Percentiles rank a stretch among this genome's conserved stretches.
Conservation (phyloP, 2,329 filamentous ascomycete species). For the Colletotrichum salicis region DNA sequence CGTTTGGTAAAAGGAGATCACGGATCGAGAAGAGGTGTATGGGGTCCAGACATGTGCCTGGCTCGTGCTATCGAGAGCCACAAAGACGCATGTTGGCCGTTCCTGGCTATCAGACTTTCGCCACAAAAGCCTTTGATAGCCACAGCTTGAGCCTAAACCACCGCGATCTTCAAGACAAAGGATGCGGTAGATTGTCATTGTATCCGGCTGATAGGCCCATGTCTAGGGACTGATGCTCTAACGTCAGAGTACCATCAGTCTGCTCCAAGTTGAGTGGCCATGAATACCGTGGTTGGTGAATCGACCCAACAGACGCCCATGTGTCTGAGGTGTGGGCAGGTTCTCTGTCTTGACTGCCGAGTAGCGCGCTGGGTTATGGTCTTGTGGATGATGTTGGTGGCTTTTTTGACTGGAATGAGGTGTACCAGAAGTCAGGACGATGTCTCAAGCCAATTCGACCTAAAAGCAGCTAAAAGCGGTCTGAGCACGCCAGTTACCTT, state of each 20-base stretch:
- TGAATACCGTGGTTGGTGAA: not conserved
- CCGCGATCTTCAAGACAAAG: not conserved
- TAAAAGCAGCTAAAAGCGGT: not conserved
- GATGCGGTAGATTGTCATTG: not conserved
- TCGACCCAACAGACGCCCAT: not conserved
- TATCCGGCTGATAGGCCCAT: not conserved
- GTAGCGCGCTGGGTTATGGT: not conserved
- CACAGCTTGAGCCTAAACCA: not conserved
- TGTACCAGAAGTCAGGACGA: not conserved
- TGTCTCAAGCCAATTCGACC: not conserved
- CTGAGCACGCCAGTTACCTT: not conserved
- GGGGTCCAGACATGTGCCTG: not conserved
- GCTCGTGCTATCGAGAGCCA: slow-evolving; percentile 11
- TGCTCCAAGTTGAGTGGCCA: not conserved
- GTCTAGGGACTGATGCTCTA: not conserved
- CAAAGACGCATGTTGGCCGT: not conserved
- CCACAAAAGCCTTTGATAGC: not conserved
- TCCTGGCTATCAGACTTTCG: not conserved
- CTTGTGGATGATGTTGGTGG: not conserved
- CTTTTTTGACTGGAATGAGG: not conserved
- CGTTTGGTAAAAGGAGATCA: not conserved
- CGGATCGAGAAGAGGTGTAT: not conserved
- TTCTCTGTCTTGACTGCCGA: not conserved
- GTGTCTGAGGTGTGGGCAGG: not conserved
- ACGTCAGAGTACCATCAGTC: not conserved